Evolutionary conservation across 495 filamentous ascomycete genomes (phyloP), one percentile per base, ranked within the genome.

Genomic region (Penicillium desertorum): DNA sequence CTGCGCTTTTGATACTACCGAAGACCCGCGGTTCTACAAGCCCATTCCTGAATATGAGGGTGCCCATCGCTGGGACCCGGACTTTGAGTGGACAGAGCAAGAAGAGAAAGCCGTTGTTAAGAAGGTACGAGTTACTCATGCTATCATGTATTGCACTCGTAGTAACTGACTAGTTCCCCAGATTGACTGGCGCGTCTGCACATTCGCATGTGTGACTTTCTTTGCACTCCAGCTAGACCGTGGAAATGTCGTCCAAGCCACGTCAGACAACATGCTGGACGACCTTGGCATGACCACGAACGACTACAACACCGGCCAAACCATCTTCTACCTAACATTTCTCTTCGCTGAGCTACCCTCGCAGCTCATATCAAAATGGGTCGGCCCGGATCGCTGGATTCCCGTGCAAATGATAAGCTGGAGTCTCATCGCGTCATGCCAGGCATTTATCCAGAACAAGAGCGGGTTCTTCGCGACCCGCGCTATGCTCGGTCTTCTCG

Each of bases 301-400:
- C 59, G 86, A 88, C 75, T 92, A 91, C 70, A 92, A 93, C 62
- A 82, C 84, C 12, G 88, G 87, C 0, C 87, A 89, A 64, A 88
- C 86, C 0, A 87, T 91, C 32, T 92, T 88, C 69, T 81, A 79
- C 52, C 45, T 88, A 12, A 74, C 69, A 3, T 91, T 92, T 65
- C 71, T 91, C 4, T 71, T 78, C 14, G 86, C 88, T 0, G 88
- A 91, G 62, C 71, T 92, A 12, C 88, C 88, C 1, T 91, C 88
- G 0, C 88, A 92, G 62, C 73, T 91, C 0, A 68, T 91, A 23
- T 83, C 80, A 23, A 92, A 93, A 65, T 81, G 79, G 67, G 57
- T 93, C 23, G 91, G 91, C 0, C 89, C 91, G 0, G 91, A 95
- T 67, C 80, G 83, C 30, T 95, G 91, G 88, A 92, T 96, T 51